Percentiles rank a stretch among this genome's conserved stretches.
These are phyloP conservation scores for Balansia obtecta DNA, from an alignment of 2,329 filamentous ascomycete genomes.

Conservation along the genomic window DNA sequence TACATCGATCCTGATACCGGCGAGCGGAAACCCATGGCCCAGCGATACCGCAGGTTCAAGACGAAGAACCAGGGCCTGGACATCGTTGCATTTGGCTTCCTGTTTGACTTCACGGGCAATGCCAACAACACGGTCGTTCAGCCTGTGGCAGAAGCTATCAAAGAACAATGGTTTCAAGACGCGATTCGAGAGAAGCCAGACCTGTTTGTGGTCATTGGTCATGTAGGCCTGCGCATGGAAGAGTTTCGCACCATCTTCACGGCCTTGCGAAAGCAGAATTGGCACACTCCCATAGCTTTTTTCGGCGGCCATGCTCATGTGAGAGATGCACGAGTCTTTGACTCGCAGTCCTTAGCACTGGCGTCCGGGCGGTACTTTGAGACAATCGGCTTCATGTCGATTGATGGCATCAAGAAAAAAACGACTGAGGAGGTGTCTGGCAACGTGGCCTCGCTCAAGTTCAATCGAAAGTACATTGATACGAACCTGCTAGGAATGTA, in stretches of 20 bases:
- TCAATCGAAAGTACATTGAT: slow-evolving; percentile 78
- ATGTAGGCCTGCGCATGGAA: slow-evolving; percentile 68
- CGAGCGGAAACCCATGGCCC: slow-evolving; percentile 62
- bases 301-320: slow-evolving; percentile 89
- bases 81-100: slow-evolving; percentile 81
- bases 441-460: slow-evolving; percentile 35
- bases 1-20: slow-evolving; percentile 65
- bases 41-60: slow-evolving; percentile 75
- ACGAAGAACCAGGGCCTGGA: slow-evolving; percentile 81
- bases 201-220: slow-evolving; percentile 75
- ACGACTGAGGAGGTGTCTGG: slow-evolving; percentile 15
- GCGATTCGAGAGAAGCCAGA: slow-evolving; percentile 78
- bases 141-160: slow-evolving; percentile 65
- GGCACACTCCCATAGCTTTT: slow-evolving; percentile 77
- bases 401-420: slow-evolving; percentile 46
- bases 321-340: slow-evolving; percentile 70
- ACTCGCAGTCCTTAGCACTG: slow-evolving; percentile 64
- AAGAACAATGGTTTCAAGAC: slow-evolving; percentile 78
- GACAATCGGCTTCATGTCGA: slow-evolving; percentile 86
- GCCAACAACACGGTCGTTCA: slow-evolving; percentile 83
- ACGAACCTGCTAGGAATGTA: slow-evolving; percentile 81
- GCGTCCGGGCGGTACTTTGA: slow-evolving; percentile 90
- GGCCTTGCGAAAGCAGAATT: slow-evolving; percentile 63
- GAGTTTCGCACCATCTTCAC: slow-evolving; percentile 70
- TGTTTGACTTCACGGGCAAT: slow-evolving; percentile 88